Evolutionary conservation across 1,284 basidiomycete genomes (phyloP), one percentile per base, ranked within the genome.

Genomic region (Tetrapyrgos nigripes): DNA sequence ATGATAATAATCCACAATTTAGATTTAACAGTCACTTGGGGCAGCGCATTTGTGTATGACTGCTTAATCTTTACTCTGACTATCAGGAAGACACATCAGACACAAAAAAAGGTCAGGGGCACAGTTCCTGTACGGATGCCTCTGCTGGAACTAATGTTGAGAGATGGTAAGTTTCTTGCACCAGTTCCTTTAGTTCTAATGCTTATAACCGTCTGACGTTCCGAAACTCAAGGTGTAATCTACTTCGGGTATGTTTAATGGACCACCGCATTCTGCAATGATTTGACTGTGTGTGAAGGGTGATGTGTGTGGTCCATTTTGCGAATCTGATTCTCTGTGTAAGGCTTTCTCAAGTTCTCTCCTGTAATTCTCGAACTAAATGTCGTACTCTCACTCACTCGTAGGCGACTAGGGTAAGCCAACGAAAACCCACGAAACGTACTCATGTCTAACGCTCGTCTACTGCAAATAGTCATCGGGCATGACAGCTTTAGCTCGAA

Each of bases 81-180:
- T 3, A 13, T 35, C 9, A n/a, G 21, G n/a, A 55, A 47, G 33
- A 47, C 53, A n/a, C 37, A 33, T 27, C 31, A 26, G 31, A 37
- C 28, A 10, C 31, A 28, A 21, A 11, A 28, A 45, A 19, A 21
- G 28, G n/a, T 47, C n/a, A 6, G 2, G 9, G 28, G 45, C 27
- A 33, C 37, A 4, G 4, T 48, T n/a, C 27, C 44, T n/a, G 45
- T 55, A 23, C 53, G 43, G 43, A 47, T 55, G 10, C 53, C 53
- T 21, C 27, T 55, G 29, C 28, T 55, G 21, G 45, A 47, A n/a
- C 24, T 55, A 23, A 55, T 55, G 53, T 23, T 55, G 28, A 27
- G 53, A 55, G 53, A 55, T 45, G 53, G 53, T 55, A 17, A 14
- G 53, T 55, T n/a, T n/a, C n/a, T n/a, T n/a, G n/a, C n/a, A n/a